A percentile compares a stretch with the other conserved stretches of the same genome.
These are phyloP conservation scores for Claviceps sorghi DNA, from an alignment of 2,329 filamentous ascomycete species.

Conservation along the genomic window DNA sequence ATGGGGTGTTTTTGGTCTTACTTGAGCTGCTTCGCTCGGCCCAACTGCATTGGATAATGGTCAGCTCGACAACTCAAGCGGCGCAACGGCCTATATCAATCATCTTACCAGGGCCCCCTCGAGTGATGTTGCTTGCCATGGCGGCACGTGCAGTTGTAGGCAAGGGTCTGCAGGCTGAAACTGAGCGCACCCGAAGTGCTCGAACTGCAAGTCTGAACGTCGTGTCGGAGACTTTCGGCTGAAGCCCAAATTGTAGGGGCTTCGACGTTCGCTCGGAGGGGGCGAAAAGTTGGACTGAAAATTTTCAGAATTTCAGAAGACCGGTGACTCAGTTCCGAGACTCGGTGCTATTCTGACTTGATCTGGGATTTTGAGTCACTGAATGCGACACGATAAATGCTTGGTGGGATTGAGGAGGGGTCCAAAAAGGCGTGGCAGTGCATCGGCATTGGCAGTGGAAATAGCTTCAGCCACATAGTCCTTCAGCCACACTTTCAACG, in stretches of 20 bases:
- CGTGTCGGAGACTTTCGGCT: slow-evolving; percentile 20
- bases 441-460: neutral
- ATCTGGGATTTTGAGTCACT: slow-evolving; percentile 11
- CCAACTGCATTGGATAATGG: slow-evolving; percentile 20
- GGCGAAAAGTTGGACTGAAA: neutral
- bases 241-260: slow-evolving; percentile 24
- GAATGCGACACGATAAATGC: neutral
- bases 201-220: slow-evolving; percentile 37
- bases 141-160: slow-evolving; percentile 26
- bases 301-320: neutral
- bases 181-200: slow-evolving; percentile 44
- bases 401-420: slow-evolving; percentile 9
- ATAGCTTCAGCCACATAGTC: slow-evolving; percentile 6
- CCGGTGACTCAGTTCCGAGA: slow-evolving; percentile 3
- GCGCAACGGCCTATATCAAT: neutral
- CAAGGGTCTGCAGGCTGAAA: slow-evolving; percentile 31
- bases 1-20: slow-evolving; percentile 15
- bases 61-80: slow-evolving; percentile 8
- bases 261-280: slow-evolving; percentile 15
- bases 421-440: slow-evolving; percentile 10
- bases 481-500: neutral
- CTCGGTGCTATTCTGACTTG: neutral
- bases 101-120: slow-evolving; percentile 25
- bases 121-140: slow-evolving; percentile 45
- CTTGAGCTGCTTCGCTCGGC: slow-evolving; percentile 27